These are phyloP conservation scores for Podila clonocystis DNA, from an alignment of 192 early-diverging fungal genomes.

Conservation along the genomic window DNA sequence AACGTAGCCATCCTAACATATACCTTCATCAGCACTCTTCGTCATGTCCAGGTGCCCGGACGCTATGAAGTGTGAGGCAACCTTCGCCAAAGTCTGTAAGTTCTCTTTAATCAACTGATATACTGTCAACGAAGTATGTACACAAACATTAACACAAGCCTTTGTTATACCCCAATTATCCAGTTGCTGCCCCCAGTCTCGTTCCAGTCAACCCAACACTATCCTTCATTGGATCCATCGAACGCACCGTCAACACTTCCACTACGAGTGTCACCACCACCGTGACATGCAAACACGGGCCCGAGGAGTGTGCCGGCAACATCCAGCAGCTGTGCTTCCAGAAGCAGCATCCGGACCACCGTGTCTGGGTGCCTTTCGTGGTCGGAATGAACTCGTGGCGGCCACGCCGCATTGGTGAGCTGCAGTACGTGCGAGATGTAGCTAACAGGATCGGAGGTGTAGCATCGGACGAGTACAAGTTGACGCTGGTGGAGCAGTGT, in stretches of 20 bases:
- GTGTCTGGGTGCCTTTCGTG: conserved; percentile 55
- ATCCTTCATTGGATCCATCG: conserved; percentile 28
- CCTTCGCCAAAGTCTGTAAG: conserved; percentile 56
- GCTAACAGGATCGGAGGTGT: conserved; percentile 2
- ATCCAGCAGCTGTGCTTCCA: conserved; percentile 63
- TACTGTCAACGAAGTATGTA: background rate
- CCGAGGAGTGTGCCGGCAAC: conserved; percentile 57
- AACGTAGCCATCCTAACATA: background rate
- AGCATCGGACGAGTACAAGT: background rate
- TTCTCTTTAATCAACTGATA: background rate
- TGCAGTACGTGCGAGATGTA: conserved; percentile 21
- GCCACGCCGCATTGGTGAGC: conserved; percentile 22
- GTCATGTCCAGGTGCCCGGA: conserved; percentile 83
- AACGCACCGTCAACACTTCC: background rate
- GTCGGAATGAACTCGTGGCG: conserved; percentile 48
- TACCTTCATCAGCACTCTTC: conserved; percentile 55
- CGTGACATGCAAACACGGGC: conserved; percentile 53
- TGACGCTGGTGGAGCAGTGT: background rate
- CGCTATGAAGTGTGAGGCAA: conserved; percentile 62
- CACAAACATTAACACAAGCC: too few species aligned
- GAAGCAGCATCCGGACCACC: conserved; percentile 36
- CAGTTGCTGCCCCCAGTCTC: conserved; percentile 1
- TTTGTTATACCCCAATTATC: too few species aligned
- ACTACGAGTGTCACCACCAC: conserved; percentile 3
- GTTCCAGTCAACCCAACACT: conserved; percentile 21